phyloP scores from a whole-genome alignment of 2,329 filamentous ascomycete species.

The Didymella exigua region DNA sequence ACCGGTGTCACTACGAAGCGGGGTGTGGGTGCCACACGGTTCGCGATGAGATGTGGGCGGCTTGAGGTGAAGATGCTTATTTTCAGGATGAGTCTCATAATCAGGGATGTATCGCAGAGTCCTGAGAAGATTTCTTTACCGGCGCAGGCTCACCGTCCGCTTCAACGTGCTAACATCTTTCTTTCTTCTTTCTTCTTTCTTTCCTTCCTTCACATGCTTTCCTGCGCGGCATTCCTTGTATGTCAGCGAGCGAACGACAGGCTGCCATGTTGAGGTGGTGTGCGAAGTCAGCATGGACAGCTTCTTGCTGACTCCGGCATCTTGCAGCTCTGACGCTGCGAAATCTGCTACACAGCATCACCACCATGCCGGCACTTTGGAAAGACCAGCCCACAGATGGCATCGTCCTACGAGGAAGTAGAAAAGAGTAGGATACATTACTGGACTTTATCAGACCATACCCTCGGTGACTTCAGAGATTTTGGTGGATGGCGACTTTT shows the following conservation, averaged over 20 bases:
- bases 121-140: neutral
- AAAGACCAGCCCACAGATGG: neutral
- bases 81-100: slow-evolving; percentile 8
- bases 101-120: slow-evolving; percentile 4
- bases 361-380: neutral
- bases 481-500: neutral
- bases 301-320: neutral
- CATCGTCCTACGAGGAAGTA: neutral
- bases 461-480: neutral
- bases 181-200: too few species aligned
- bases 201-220: neutral
- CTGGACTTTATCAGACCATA: too few species aligned
- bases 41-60: neutral
- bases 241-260: neutral
- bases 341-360: neutral
- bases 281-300: neutral
- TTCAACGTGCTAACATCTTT: too few species aligned
- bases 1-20: slow-evolving; percentile 2
- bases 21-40: neutral
- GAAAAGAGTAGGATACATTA: neutral
- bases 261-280: neutral
- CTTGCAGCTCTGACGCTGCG: slow-evolving; percentile 1
- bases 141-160: neutral
- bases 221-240: neutral
- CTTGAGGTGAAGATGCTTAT: neutral